phyloP scores from a whole-genome alignment of 1,284 basidiomycete species.

The Austroboletus niveus region DNA sequence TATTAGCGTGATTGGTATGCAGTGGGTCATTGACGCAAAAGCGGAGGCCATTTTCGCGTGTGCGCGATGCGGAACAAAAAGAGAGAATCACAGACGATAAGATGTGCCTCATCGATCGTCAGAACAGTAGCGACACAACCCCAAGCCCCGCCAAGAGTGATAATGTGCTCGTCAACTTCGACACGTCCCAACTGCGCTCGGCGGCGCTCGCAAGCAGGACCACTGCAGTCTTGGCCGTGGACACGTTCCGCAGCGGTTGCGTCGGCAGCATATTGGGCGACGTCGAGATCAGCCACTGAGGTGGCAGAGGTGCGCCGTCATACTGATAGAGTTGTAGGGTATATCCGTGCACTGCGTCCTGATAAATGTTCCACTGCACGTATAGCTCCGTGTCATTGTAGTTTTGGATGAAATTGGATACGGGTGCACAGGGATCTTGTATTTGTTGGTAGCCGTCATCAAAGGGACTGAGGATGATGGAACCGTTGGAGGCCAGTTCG shows the following conservation, averaged over 20 bases:
- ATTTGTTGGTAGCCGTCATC: constrained; percentile 88
- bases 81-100: neutral
- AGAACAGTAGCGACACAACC: constrained; percentile 25
- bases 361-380: constrained; percentile 38
- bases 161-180: constrained; percentile 10
- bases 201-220: constrained; percentile 24
- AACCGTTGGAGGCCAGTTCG: constrained; percentile 67
- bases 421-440: constrained; percentile 85
- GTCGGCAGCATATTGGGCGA: constrained; percentile 44
- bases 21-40: constrained; percentile 9
- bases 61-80: neutral
- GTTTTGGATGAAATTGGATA: constrained; percentile 79
- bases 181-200: constrained; percentile 20
- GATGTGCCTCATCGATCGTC: constrained; percentile 1
- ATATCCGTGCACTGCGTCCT: constrained; percentile 36
- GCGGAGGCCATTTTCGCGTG: constrained; percentile 2
- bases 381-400: constrained; percentile 65
- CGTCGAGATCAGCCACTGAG: constrained; percentile 32
- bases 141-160: constrained; percentile 20
- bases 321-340: constrained; percentile 42
- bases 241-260: constrained; percentile 31
- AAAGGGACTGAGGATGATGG: constrained; percentile 68
- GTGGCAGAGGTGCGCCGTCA: constrained; percentile 39
- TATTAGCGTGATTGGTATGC: constrained; percentile 28
- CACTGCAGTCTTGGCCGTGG: constrained; percentile 2